These are phyloP conservation scores for Hygrocybe coccinea DNA, from an alignment of 768 basidiomycete species.

Conservation along the genomic window DNA sequence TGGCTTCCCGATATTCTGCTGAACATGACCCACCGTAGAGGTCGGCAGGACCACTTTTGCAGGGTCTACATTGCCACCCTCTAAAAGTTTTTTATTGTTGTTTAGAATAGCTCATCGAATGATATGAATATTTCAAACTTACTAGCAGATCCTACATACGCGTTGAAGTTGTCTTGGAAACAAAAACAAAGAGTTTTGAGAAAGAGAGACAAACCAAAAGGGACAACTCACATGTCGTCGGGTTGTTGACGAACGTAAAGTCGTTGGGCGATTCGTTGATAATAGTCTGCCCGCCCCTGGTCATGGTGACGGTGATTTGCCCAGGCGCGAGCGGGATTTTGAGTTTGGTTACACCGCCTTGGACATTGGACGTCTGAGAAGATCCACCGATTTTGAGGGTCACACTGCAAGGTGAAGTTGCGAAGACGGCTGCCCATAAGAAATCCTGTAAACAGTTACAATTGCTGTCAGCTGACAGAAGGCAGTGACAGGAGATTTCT, in stretches of 20 bases:
- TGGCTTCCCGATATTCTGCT: no score
- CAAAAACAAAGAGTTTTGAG: conserved; percentile 10
- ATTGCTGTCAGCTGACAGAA: neutral
- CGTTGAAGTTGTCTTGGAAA: conserved; percentile 57
- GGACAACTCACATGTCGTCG: conserved; percentile 34
- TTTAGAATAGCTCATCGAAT: no score
- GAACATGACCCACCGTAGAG: no score
- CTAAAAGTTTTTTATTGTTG: no score
- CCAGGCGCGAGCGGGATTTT: conserved; percentile 53
- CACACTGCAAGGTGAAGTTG: conserved; percentile 48
- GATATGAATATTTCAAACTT: conserved; percentile 13
- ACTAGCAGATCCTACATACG: conserved; percentile 50
- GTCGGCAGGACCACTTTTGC: no score
- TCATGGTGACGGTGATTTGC: conserved; percentile 52
- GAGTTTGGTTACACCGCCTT: conserved; percentile 61
- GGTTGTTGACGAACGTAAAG: conserved; percentile 37
- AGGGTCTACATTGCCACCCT: no score
- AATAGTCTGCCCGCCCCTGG: conserved; percentile 45
- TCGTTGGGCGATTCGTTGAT: conserved; percentile 45
- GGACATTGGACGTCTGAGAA: conserved; percentile 35
- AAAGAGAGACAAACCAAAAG: neutral
- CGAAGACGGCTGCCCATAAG: conserved; percentile 63
- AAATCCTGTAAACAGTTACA: conserved; percentile 41
- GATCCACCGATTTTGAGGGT: conserved; percentile 44
- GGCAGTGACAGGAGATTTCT: neutral